Evolutionary conservation across 1,139 yeast genomes (phyloP).

Genomic region (Debaryomyces coudertii): DNA sequence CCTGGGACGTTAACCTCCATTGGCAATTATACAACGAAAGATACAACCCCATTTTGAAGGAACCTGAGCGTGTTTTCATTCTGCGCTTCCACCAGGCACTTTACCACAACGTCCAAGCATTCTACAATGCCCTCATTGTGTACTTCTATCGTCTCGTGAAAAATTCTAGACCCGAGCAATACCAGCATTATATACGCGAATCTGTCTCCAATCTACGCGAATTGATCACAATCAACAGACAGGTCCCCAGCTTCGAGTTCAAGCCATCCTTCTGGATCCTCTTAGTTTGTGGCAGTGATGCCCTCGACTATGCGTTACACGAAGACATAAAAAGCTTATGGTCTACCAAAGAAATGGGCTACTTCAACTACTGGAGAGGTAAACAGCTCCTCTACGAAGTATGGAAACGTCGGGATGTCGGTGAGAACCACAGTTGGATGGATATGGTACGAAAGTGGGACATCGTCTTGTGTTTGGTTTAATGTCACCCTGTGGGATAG

Average conservation of each 20-base stretch:
- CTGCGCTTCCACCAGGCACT: slow-evolving; percentile 43
- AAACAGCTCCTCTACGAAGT: slow-evolving; percentile 56
- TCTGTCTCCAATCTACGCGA: slow-evolving; percentile 36
- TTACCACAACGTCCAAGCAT: slow-evolving; percentile 39
- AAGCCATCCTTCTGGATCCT: slow-evolving; percentile 53
- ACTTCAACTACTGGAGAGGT: slow-evolving; percentile 53
- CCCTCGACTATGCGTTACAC: slow-evolving; percentile 14
- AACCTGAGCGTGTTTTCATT: slow-evolving; percentile 19
- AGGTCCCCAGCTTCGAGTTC: slow-evolving; percentile 16
- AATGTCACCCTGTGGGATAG: background rate
- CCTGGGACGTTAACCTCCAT: slow-evolving; percentile 44
- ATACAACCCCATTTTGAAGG: slow-evolving; percentile 12
- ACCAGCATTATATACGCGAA: slow-evolving; percentile 37
- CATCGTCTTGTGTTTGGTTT: slow-evolving; percentile 41
- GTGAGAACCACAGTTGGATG: slow-evolving; percentile 53
- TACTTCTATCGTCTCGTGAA: slow-evolving; percentile 51
- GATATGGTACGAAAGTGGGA: slow-evolving; percentile 62
- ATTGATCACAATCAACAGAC: slow-evolving; percentile 23
- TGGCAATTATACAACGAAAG: slow-evolving; percentile 39
- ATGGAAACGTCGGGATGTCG: slow-evolving; percentile 48
- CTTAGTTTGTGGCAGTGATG: slow-evolving; percentile 51
- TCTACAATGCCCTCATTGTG: slow-evolving; percentile 47
- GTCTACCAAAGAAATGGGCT: slow-evolving; percentile 26
- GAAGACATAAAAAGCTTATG: slow-evolving; percentile 35
- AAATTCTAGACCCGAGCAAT: slow-evolving; percentile 32